Evolutionary conservation across 306 rosid species (phyloP), one percentile per base, ranked within the genome.

Genomic region (Vachellia pachyceras): DNA sequence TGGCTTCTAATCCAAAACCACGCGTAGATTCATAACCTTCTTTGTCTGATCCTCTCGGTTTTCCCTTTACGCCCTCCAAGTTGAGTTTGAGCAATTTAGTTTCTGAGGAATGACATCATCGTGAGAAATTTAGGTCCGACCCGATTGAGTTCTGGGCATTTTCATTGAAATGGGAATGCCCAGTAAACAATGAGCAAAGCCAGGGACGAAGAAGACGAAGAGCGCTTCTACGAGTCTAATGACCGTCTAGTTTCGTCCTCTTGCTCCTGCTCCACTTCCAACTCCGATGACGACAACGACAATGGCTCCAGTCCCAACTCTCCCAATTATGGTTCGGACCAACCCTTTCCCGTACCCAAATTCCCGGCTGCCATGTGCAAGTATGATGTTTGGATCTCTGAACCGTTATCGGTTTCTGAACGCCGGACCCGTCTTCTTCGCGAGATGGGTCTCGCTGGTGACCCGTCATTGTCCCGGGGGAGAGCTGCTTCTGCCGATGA

Each of bases 321-420:
- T 18, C 80, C 96, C 68, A 80, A 83, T 84, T 85, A 88, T 86
- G 94, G 73, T 77, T 69, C 90, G 7, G 66, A 39, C 69, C 78
- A 45, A 23, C 83, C 76, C 3, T 88, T 88, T 14, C 85, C 84
- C 3, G 71, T 86, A 4, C 95, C 88, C 65, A 89, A 83, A 72
- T 90, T 90, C 85, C 95, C 94, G 15, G 76, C 78, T 77, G 88
- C 84, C 45, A 86, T 80, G 42, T 81, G 85, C 84, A 89, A 84
- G 69, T 93, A 90, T 82, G 91, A 91, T n/a, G 81, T 87, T 13
- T 93, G 97, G 97, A 89, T 88, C 91, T 87, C 96, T 81, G 92
- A 93, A 79, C 97, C 96, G 10, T 89, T 92, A 69, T 91, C 97
- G 33, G 87, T 93, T 73, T 87, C 90, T 44, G 97, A 93, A 76